These are phyloP conservation scores for Solanum commersonii DNA, from an alignment of 257 asterid genomes.

Conservation along the genomic window DNA sequence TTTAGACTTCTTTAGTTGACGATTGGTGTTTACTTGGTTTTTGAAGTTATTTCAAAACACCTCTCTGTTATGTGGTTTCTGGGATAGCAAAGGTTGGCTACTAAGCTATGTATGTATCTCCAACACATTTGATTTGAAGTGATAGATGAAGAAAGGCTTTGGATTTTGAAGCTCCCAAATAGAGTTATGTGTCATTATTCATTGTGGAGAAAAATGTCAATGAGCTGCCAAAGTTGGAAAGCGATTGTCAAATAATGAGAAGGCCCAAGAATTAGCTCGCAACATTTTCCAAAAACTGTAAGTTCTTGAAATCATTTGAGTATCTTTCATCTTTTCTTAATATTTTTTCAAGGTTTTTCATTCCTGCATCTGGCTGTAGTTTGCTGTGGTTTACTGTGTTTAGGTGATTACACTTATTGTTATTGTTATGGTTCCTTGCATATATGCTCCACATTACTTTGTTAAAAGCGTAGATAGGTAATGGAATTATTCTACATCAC, in stretches of 20 bases:
- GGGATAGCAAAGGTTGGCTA: neutral
- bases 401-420: no score
- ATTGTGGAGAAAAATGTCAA: no score
- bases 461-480: no score
- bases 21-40: neutral
- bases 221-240: no score
- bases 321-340: neutral
- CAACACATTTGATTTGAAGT: neutral
- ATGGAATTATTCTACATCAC: no score
- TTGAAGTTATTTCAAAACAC: neutral
- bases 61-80: neutral
- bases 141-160: neutral
- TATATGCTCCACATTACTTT: no score
- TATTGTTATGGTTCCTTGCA: no score
- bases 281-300: neutral
- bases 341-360: neutral
- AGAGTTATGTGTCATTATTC: no score
- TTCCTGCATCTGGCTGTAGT: neutral
- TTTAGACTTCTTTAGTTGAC: no score
- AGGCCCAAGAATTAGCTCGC: no score
- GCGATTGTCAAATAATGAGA: no score
- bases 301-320: neutral
- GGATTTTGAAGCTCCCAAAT: neutral
- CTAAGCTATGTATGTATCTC: neutral
- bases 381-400: no score